Evolutionary conservation across 2,329 filamentous ascomycete species (phyloP).

Genomic region (Diaporthe citri): DNA sequence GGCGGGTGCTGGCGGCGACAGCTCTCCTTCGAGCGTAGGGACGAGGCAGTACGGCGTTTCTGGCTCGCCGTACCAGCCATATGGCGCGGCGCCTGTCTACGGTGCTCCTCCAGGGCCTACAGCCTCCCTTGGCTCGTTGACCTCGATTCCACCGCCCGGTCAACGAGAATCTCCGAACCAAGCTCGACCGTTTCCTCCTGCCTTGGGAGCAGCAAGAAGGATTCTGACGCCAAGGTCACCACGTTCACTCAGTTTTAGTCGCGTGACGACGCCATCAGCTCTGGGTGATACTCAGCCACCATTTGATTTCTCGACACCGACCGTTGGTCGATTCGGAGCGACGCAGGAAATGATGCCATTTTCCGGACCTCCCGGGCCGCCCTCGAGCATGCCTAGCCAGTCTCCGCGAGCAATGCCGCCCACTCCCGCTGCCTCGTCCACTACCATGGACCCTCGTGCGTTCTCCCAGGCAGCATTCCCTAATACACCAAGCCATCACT

Average conservation of each 20-base stretch:
- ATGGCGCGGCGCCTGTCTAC: constrained; percentile 29
- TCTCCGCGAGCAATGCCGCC: constrained; percentile 32
- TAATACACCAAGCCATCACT: constrained; percentile 30
- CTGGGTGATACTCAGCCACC: constrained; percentile 48
- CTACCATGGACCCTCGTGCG: constrained; percentile 41
- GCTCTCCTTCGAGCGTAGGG: constrained; percentile 43
- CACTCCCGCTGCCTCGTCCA: constrained; percentile 16
- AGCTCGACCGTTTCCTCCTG: constrained; percentile 34
- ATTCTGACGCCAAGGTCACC: constrained; percentile 72
- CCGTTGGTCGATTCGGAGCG: constrained; percentile 30
- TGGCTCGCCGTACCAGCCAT: constrained; percentile 42
- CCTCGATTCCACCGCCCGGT: constrained; percentile 38
- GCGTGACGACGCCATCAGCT: constrained; percentile 47
- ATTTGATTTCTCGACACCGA: constrained; percentile 44
- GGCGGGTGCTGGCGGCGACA: constrained; percentile 41
- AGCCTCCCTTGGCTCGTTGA: constrained; percentile 32
- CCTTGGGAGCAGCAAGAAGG: constrained; percentile 55
- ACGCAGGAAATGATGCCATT: constrained; percentile 44
- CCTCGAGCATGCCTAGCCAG: constrained; percentile 30
- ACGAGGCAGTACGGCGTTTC: constrained; percentile 43
- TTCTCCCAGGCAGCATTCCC: constrained; percentile 42
- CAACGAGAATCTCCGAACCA: constrained; percentile 38
- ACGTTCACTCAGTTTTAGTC: constrained; percentile 63
- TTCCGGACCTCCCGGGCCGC: constrained; percentile 43
- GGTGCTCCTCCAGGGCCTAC: constrained; percentile 35